Conservation (phyloP, 768 basidiomycete species). For the Psilocybe sp. region DNA sequence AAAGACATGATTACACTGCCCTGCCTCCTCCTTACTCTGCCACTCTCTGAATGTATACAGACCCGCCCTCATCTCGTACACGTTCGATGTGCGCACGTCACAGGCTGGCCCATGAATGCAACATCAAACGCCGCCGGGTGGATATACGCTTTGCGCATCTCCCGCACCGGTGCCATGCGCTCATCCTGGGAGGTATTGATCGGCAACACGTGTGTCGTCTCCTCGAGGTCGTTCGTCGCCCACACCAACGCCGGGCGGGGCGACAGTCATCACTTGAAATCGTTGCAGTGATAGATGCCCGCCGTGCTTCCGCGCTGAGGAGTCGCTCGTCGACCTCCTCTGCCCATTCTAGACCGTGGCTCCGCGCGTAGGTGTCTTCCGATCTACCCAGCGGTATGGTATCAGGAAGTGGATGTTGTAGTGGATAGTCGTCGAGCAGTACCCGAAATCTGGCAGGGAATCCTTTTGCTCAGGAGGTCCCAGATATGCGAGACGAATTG, state of each 20-base stretch:
- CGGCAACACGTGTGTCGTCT: slow-evolving; percentile 34
- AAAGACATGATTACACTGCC: slow-evolving; percentile 58
- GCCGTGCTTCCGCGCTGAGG: slow-evolving; percentile 73
- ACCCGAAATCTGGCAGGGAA: slow-evolving; percentile 52
- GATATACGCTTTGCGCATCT: slow-evolving; percentile 33
- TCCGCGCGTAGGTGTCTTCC: slow-evolving; percentile 34
- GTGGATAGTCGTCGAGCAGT: slow-evolving; percentile 48
- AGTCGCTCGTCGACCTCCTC: slow-evolving; percentile 59
- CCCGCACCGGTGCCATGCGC: slow-evolving; percentile 32
- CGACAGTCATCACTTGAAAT: slow-evolving; percentile 43
- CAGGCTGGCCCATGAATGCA: slow-evolving; percentile 46
- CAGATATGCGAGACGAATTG: slow-evolving; percentile 45
- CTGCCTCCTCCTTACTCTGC: slow-evolving; percentile 46
- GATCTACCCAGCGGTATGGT: slow-evolving; percentile 47
- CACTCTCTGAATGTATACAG: slow-evolving; percentile 48
- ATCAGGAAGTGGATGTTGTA: slow-evolving; percentile 52
- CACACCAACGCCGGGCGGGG: slow-evolving; percentile 51
- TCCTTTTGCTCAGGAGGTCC: slow-evolving; percentile 42
- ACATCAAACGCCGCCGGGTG: slow-evolving; percentile 61
- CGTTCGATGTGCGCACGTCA: slow-evolving; percentile 35
- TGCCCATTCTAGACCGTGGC: slow-evolving; percentile 62
- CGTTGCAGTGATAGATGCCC: slow-evolving; percentile 48
- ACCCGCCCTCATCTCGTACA: slow-evolving; percentile 42
- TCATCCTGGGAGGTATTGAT: slow-evolving; percentile 24
- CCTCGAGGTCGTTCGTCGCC: slow-evolving; percentile 38